Conservation (phyloP, 208 protist genomes). For the Porcisia deanei region DNA sequence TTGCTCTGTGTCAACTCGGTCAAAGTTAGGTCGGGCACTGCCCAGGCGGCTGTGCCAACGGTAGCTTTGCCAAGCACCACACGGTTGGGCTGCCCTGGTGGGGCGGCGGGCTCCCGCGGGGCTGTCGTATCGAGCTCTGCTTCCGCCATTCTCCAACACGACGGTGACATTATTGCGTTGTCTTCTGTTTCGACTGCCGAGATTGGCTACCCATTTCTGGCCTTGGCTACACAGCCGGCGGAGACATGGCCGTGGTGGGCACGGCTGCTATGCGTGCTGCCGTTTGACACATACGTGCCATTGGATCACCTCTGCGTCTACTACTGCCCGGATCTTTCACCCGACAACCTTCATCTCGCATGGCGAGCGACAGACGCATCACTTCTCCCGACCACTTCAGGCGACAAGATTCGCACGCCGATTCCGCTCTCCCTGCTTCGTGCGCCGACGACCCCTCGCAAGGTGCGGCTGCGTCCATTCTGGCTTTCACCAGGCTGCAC, state of each 20-base stretch:
- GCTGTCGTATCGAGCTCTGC: background rate
- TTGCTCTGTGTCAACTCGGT: background rate
- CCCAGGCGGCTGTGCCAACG: background rate
- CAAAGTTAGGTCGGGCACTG: background rate
- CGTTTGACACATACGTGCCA: slow-evolving; percentile 19
- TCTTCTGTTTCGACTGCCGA: slow-evolving; percentile 6
- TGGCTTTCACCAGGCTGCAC: slow-evolving; percentile 66
- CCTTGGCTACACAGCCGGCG: slow-evolving; percentile 24
- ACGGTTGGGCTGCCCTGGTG: background rate
- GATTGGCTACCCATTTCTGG: slow-evolving; percentile 28
- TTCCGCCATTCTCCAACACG: background rate
- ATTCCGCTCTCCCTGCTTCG: slow-evolving; percentile 25
- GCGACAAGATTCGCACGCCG: background rate
- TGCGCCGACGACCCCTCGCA: background rate
- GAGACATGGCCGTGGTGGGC: slow-evolving; percentile 33
- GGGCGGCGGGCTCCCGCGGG: background rate
- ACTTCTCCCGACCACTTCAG: background rate
- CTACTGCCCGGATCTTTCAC: slow-evolving; percentile 1
- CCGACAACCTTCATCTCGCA: background rate
- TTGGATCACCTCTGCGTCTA: background rate
- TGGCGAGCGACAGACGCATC: slow-evolving; percentile 16
- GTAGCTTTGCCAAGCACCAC: background rate
- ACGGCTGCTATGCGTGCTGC: slow-evolving; percentile 25
- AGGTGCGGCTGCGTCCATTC: slow-evolving; percentile 68
- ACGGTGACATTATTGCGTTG: slow-evolving; percentile 7